Percentiles rank a stretch among this genome's conserved stretches.
phyloP scores from a whole-genome alignment of 176 grass and related monocot genomes.

The Aechmea fasciata region DNA sequence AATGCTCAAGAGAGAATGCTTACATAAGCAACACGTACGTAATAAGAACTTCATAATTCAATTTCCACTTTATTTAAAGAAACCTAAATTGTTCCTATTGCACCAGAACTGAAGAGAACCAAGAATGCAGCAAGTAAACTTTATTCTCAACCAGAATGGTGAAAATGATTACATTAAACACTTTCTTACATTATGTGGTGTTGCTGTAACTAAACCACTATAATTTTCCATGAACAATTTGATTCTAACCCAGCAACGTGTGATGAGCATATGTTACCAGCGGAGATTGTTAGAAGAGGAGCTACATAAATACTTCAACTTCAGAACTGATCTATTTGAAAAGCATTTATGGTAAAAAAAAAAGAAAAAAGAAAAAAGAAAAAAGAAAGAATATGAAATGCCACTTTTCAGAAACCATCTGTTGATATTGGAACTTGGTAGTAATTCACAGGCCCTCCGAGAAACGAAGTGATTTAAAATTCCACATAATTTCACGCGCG shows the following conservation, averaged over 20 bases:
- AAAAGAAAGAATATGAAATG: not conserved
- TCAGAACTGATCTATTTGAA: not conserved
- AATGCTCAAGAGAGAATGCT: too few relatives aligned
- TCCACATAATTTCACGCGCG: slow-evolving; percentile 1
- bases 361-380: not conserved
- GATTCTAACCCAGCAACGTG: too few relatives aligned
- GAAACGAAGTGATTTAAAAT: not conserved
- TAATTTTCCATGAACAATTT: too few relatives aligned
- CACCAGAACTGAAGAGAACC: too few relatives aligned
- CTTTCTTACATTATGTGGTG: not conserved
- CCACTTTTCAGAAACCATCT: not conserved
- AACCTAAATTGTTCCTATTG: too few relatives aligned
- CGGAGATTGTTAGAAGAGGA: too few relatives aligned
- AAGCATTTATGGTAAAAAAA: not conserved
- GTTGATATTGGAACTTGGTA: not conserved
- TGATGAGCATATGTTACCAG: too few relatives aligned
- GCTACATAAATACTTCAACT: not conserved
- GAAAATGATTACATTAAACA: not conserved
- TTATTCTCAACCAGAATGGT: not conserved
- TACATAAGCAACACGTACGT: too few relatives aligned
- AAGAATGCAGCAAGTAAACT: too few relatives aligned
- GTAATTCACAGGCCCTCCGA: not conserved
- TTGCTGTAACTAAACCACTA: not conserved
- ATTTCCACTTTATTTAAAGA: too few relatives aligned
- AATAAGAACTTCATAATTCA: too few relatives aligned